A percentile compares a stretch with the other conserved stretches of the same genome.
phyloP scores from a whole-genome alignment of 2,329 filamentous ascomycete species.

The Decorospora gaudefroyi region DNA sequence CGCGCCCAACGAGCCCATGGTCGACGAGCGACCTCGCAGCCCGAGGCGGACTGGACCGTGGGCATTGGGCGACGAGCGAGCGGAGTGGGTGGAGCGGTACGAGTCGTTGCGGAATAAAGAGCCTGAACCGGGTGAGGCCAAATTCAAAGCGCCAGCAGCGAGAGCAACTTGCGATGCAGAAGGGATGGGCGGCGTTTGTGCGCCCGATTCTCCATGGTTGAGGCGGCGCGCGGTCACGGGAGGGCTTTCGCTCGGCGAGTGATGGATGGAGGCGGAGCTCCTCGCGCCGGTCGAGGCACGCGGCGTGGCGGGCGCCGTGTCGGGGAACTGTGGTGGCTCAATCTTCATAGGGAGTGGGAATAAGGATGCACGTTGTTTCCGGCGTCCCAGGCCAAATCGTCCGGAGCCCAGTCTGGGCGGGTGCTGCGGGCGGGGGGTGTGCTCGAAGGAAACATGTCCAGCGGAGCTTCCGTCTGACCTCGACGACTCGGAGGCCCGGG shows the following conservation, averaged over 20 bases:
- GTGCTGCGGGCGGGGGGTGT: slow-evolving; percentile 48
- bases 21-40: slow-evolving; percentile 80
- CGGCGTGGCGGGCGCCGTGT: slow-evolving; percentile 52
- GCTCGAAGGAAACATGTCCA: slow-evolving; percentile 46
- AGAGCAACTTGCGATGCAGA: slow-evolving; percentile 60
- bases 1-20: slow-evolving; percentile 79
- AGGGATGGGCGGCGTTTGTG: slow-evolving; percentile 48
- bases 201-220: slow-evolving; percentile 35
- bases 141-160: slow-evolving; percentile 53
- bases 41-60: slow-evolving; percentile 64
- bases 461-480: slow-evolving; percentile 82
- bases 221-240: slow-evolving; percentile 44
- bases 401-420: slow-evolving; percentile 68
- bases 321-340: slow-evolving; percentile 53
- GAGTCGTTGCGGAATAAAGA: slow-evolving; percentile 64
- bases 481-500: slow-evolving; percentile 81
- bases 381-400: slow-evolving; percentile 73
- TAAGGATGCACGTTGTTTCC: slow-evolving; percentile 70
- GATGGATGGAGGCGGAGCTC: slow-evolving; percentile 41
- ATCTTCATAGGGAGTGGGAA: slow-evolving; percentile 88
- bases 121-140: slow-evolving; percentile 51
- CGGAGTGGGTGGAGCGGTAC: slow-evolving; percentile 68
- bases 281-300: slow-evolving; percentile 50
- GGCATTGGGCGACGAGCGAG: slow-evolving; percentile 58
- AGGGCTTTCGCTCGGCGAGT: slow-evolving; percentile 45